Percentiles rank a stretch among this genome's conserved stretches.
Conservation (phyloP, 768 basidiomycete species). For the Boletus tylopilopsis region DNA sequence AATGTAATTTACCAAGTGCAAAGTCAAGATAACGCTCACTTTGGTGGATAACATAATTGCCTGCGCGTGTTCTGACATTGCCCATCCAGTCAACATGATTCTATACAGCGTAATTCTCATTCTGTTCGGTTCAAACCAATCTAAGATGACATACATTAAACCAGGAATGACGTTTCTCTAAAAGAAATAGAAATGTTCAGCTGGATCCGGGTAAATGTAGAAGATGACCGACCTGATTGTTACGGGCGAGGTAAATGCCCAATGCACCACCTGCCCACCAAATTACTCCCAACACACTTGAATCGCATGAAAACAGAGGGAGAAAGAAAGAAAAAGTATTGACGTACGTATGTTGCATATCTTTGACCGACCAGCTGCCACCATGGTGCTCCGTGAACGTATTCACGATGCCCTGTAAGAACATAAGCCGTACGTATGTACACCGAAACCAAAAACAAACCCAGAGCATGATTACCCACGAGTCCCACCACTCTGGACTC, state of each 20-base stretch:
- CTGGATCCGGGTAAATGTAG: background rate
- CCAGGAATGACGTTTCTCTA: slow-evolving; percentile 79
- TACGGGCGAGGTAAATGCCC: slow-evolving; percentile 77
- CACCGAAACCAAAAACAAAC: slow-evolving; percentile 32
- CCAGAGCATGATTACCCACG: slow-evolving; percentile 58
- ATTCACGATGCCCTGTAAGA: slow-evolving; percentile 52
- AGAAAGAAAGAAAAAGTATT: background rate
- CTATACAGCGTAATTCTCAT: slow-evolving; percentile 35
- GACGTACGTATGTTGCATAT: slow-evolving; percentile 90
- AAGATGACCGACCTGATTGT: slow-evolving; percentile 56
- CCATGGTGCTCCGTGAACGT: slow-evolving; percentile 93
- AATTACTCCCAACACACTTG: slow-evolving; percentile 50
- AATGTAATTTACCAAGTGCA: background rate
- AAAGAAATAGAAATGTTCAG: background rate
- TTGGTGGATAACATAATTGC: slow-evolving; percentile 79
- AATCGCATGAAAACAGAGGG: slow-evolving; percentile 1
- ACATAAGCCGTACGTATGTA: background rate
- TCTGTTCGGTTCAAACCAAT: background rate
- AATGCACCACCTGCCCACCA: slow-evolving; percentile 92
- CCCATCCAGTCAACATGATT: slow-evolving; percentile 90
- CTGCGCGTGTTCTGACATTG: slow-evolving; percentile 88
- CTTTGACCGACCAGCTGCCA: slow-evolving; percentile 79
- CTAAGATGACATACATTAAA: slow-evolving; percentile 56
- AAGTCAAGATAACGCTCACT: slow-evolving; percentile 43
- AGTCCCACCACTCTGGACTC: slow-evolving; percentile 87